Conservation (phyloP, 2,329 filamentous ascomycete species). For the Xylaria sp. region DNA sequence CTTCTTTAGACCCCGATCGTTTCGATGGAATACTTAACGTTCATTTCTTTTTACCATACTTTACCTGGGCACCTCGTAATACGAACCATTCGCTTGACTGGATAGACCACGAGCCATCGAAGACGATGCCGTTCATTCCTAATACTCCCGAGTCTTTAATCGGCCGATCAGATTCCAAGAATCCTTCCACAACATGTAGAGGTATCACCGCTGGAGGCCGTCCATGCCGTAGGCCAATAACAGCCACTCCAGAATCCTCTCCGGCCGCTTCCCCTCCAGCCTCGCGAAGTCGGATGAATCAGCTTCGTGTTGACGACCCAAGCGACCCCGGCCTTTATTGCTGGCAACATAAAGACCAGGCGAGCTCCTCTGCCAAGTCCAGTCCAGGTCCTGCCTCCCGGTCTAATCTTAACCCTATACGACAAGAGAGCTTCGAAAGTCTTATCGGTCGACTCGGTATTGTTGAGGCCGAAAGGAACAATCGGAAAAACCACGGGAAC, state of each 20-base stretch:
- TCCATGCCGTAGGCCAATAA: conserved; percentile 80
- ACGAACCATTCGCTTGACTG: neutral
- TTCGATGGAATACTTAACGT: neutral
- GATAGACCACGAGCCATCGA: neutral
- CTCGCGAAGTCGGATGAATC: conserved; percentile 45
- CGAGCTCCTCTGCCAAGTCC: conserved; percentile 59
- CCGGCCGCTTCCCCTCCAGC: conserved; percentile 43
- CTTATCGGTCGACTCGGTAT: conserved; percentile 82
- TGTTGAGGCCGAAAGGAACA: conserved; percentile 67
- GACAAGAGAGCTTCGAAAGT: conserved; percentile 85
- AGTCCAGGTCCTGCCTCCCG: conserved; percentile 56
- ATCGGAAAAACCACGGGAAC: conserved; percentile 39
- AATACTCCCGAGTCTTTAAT: conserved; percentile 85
- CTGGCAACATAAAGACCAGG: conserved; percentile 96
- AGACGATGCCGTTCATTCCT: conserved; percentile 70
- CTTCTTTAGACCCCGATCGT: neutral
- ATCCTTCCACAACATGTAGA: conserved; percentile 84
- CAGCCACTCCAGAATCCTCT: conserved; percentile 54
- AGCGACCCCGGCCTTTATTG: conserved; percentile 77
- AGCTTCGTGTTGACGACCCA: conserved; percentile 59
- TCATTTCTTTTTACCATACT: neutral
- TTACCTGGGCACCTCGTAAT: neutral
- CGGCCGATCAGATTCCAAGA: conserved; percentile 83
- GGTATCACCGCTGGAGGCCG: conserved; percentile 86
- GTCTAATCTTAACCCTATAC: conserved; percentile 66